These are phyloP conservation scores for Neurospora sp. DNA, from an alignment of 2,329 filamentous ascomycete species.

Conservation along the genomic window DNA sequence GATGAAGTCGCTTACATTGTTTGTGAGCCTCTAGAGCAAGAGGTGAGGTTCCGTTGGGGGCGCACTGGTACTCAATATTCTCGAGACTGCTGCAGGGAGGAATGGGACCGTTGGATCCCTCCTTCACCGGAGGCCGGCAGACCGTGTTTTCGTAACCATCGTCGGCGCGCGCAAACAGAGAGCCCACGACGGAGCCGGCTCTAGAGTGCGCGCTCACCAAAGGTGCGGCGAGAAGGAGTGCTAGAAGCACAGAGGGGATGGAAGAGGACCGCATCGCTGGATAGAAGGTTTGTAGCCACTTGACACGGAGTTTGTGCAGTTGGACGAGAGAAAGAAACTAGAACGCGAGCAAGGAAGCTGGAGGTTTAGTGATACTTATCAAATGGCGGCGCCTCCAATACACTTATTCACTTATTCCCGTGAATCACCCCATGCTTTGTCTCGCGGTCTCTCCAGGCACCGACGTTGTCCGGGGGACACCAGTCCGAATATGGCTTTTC, in stretches of 20 bases:
- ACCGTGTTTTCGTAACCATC: constrained; percentile 15
- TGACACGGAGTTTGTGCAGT: background rate
- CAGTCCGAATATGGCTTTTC: background rate
- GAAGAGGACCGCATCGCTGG: background rate
- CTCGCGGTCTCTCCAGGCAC: background rate
- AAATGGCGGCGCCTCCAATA: background rate
- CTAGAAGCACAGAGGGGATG: background rate
- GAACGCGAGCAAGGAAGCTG: background rate
- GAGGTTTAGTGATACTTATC: background rate
- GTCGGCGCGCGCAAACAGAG: background rate
- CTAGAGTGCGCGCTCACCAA: background rate
- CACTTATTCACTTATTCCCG: background rate
- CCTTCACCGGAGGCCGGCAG: constrained; percentile 13
- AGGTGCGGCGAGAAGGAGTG: background rate
- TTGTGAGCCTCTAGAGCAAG: constrained; percentile 21
- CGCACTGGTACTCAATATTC: constrained; percentile 24
- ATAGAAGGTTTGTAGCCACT: background rate
- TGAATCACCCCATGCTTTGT: background rate
- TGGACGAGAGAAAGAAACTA: no score
- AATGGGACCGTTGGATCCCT: constrained; percentile 5
- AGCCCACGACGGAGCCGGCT: background rate
- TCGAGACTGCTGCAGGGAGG: constrained; percentile 25
- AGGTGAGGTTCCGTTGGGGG: constrained; percentile 23
- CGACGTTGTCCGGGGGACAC: background rate
- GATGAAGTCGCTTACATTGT: constrained; percentile 11